A percentile compares a stretch with the other conserved stretches of the same genome.
phyloP scores from a whole-genome alignment of 2,329 filamentous ascomycete species.

The Cladophialophora carrionii region DNA sequence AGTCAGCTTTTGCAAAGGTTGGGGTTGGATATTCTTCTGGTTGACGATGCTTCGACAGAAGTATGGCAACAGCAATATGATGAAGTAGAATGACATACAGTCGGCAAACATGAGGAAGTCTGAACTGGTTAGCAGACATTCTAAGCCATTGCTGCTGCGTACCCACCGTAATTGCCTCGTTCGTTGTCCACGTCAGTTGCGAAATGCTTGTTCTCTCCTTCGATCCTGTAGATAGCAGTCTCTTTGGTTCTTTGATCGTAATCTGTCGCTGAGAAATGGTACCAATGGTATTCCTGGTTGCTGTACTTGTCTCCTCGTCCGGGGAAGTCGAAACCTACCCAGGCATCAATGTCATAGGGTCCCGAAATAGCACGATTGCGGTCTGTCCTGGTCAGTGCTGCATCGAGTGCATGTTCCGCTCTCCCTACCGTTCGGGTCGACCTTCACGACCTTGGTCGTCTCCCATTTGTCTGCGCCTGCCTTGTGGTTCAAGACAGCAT shows the following conservation, averaged over 20 bases:
- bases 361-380: conserved; percentile 56
- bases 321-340: conserved; percentile 65
- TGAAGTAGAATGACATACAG: conserved; percentile 40
- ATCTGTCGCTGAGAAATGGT: conserved; percentile 66
- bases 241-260: conserved; percentile 59
- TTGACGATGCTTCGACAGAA: background rate
- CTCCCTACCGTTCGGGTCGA: conserved; percentile 53
- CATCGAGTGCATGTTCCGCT: background rate
- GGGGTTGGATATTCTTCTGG: background rate
- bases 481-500: conserved; percentile 69
- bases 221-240: conserved; percentile 64
- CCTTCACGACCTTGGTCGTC: conserved; percentile 62
- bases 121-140: conserved; percentile 64
- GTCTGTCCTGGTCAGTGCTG: conserved; percentile 43
- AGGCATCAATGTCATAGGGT: conserved; percentile 64
- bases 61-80: background rate
- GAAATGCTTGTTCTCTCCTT: conserved; percentile 64
- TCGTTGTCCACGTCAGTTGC: conserved; percentile 59
- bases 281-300: conserved; percentile 60
- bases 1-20: background rate
- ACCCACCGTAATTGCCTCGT: conserved; percentile 58
- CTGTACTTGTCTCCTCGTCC: conserved; percentile 61
- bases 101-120: conserved; percentile 71
- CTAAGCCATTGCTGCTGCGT: conserved; percentile 41
- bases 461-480: conserved; percentile 65